Evolutionary conservation across 306 rosid species (phyloP).

Genomic region (Cicer arietinum): DNA sequence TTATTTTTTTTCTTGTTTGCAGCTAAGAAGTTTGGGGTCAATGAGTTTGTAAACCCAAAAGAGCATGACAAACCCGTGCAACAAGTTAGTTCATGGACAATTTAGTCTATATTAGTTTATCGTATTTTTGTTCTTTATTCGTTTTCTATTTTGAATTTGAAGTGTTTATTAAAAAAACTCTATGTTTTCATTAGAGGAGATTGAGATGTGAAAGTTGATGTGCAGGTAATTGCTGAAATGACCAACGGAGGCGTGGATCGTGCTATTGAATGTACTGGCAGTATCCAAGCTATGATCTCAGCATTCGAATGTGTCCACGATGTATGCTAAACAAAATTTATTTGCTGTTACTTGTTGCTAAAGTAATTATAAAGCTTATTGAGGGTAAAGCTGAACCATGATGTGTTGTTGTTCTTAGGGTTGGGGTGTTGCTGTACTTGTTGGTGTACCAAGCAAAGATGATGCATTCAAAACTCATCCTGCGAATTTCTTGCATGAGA

Average conservation of each 20-base stretch:
- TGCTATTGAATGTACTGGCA: constrained; percentile 86
- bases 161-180: not conserved
- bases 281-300: constrained; percentile 89
- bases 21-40: constrained; percentile 94
- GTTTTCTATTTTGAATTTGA: not conserved
- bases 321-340: constrained; percentile 46
- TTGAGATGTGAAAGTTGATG: constrained; percentile 33
- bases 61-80: constrained; percentile 87
- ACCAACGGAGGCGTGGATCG: constrained; percentile 93
- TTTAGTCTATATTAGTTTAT: not conserved
- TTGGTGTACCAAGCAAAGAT: constrained; percentile 89
- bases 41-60: constrained; percentile 89
- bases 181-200: not conserved
- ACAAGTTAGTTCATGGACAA: constrained; percentile 52
- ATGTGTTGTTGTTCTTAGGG: constrained; percentile 58
- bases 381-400: constrained; percentile 5
- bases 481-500: constrained; percentile 72
- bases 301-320: constrained; percentile 97
- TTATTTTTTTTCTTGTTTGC: constrained; percentile 31
- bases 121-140: not conserved
- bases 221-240: constrained; percentile 83
- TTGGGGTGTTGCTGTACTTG: constrained; percentile 97
- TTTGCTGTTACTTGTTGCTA: not conserved
- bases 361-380: not conserved
- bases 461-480: constrained; percentile 88